Conservation (phyloP, 2,329 filamentous ascomycete species). For the Ophiocordyceps camponoti-floridani region DNA sequence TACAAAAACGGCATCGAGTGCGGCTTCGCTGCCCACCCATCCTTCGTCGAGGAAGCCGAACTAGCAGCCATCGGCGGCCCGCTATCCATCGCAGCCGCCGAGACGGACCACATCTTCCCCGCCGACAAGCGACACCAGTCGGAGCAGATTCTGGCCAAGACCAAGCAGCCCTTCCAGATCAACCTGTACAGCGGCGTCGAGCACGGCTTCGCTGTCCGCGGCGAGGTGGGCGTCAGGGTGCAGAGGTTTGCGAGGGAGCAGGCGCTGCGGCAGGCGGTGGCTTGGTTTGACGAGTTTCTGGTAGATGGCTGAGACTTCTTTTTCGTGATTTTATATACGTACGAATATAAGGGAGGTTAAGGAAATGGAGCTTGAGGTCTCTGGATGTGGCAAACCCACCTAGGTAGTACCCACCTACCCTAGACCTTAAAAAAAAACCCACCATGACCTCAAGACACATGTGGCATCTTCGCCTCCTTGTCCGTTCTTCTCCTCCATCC, state of each 20-base stretch:
- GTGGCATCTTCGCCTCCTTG: background rate
- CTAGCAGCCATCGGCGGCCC: conserved; percentile 37
- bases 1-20: conserved; percentile 35
- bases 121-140: conserved; percentile 33
- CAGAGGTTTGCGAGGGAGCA: conserved; percentile 59
- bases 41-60: conserved; percentile 40
- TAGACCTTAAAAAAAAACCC: background rate
- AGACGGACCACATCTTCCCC: conserved; percentile 42
- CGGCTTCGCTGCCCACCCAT: conserved; percentile 48
- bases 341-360: no score
- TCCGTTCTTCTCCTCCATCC: background rate
- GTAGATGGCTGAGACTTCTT: background rate
- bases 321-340: no score
- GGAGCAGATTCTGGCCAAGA: conserved; percentile 38
- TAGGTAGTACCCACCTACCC: background rate
- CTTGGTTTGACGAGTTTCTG: conserved; percentile 48
- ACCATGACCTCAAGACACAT: background rate
- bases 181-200: conserved; percentile 48
- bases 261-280: conserved; percentile 58
- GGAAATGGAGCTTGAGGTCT: background rate
- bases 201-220: conserved; percentile 61
- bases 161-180: conserved; percentile 44
- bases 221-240: conserved; percentile 30
- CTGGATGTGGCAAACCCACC: background rate
- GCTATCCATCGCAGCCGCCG: conserved; percentile 43